These are phyloP conservation scores for Didymella glomerata DNA, from an alignment of 2,329 filamentous ascomycete species.

Conservation along the genomic window DNA sequence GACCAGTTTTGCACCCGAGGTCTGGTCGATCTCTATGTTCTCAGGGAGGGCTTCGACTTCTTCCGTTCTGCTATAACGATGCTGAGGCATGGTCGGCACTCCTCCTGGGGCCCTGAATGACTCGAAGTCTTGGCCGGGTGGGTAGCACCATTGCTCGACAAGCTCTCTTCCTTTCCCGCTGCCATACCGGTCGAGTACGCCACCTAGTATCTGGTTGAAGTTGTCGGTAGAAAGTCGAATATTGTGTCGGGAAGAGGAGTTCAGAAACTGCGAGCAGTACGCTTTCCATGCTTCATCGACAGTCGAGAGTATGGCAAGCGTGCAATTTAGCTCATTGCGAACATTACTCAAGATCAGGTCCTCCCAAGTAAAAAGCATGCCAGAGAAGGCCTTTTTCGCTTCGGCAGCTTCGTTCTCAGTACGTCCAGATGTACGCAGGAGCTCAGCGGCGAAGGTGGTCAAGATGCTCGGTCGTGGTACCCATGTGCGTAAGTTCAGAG, in stretches of 20 bases:
- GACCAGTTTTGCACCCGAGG: constrained; percentile 39
- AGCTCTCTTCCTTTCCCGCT: constrained; percentile 58
- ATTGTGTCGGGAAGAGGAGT: constrained; percentile 35
- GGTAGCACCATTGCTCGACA: constrained; percentile 58
- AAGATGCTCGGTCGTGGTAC: constrained; percentile 40
- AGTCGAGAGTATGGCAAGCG: constrained; percentile 45
- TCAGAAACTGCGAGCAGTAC: constrained; percentile 44
- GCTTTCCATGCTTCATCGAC: constrained; percentile 37
- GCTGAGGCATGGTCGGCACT: constrained; percentile 43
- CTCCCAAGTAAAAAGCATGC: constrained; percentile 46
- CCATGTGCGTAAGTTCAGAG: constrained; percentile 36
- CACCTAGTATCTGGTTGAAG: constrained; percentile 64
- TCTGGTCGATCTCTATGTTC: constrained; percentile 42
- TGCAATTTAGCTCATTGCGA: constrained; percentile 41
- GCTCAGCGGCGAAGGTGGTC: constrained; percentile 41
- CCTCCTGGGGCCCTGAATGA: constrained; percentile 46
- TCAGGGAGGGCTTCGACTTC: constrained; percentile 38
- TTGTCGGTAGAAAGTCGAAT: constrained; percentile 46
- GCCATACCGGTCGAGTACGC: constrained; percentile 61
- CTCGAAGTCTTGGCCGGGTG: constrained; percentile 28
- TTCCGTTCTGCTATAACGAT: constrained; percentile 33
- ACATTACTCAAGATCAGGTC: constrained; percentile 34
- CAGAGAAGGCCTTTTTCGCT: constrained; percentile 37
- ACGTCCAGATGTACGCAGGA: constrained; percentile 36
- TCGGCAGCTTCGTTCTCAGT: constrained; percentile 21